Base-by-base conservation (phyloP, 345 rosid genomes). In the Psidium guajava region DNA sequence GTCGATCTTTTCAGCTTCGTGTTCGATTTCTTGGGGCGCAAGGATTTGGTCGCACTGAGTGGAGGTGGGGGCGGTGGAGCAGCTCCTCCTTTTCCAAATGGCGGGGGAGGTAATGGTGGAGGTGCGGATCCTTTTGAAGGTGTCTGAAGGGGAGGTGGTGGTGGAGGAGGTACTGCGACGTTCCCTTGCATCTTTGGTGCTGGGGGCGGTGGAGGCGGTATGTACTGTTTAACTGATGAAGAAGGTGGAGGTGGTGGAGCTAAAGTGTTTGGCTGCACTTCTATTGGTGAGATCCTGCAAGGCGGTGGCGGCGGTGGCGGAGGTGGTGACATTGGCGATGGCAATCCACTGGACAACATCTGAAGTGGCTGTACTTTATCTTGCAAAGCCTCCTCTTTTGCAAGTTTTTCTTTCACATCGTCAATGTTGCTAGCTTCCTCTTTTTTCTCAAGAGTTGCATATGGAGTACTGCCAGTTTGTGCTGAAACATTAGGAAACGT, bases 1-100 rank as follows among this genome's bases (percentile, higher is more conserved):
- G 90, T 91, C 69, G 98, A 97, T 85, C 98, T 92, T 92, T 93
- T 97, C 87, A 97, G 88, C 85, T 95, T 97, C 36, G 96, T 93
- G 28, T 74, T 84, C 52, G 94, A 90, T 89, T 94, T 95, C 91
- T 89, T 95, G 83, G 96, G 92, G 15, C 98, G 92, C 86, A 96
- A 87, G 86, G 93, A 86, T 85, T 86, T 92, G 54, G 89, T 91
- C 14, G 89, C 91, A 83, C 91, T 88, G 53, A 89, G 90, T 40
- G 97, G 98, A 80, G 94, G 96, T 1, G 96, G 94, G 27, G 89
- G 89, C 7, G 98, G 98, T 25, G 95, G 87, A 20, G 84, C 51
- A 24, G 86, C 54, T 50, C 88, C 81, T 11, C 83, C 81, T 77
- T 28, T 50, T 53, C 56, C 50, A 18, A 52, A 42, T 52, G 82